These are phyloP conservation scores for Colletotrichum sp. DNA, from an alignment of 2,329 filamentous ascomycete species.

Conservation along the genomic window DNA sequence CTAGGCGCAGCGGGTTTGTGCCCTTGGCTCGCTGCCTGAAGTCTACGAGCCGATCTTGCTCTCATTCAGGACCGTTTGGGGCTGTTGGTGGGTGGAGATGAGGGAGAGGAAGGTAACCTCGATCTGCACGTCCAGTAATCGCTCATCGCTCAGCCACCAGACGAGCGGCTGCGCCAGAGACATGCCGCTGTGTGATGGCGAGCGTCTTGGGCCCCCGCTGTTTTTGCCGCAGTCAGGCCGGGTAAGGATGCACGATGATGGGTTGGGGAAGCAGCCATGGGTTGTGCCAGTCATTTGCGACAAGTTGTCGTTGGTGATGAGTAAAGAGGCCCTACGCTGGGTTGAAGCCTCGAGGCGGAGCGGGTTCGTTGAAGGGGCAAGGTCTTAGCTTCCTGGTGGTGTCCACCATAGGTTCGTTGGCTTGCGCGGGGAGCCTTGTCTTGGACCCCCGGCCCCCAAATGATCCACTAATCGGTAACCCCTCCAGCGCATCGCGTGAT, in stretches of 20 bases:
- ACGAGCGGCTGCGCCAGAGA: not conserved
- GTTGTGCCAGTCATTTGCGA: not conserved
- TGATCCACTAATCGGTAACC: not conserved
- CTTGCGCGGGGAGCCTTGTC: not conserved
- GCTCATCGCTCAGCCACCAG: conserved; percentile 8
- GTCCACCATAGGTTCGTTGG: not conserved
- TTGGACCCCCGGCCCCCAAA: not conserved
- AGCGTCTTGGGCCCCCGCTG: not conserved
- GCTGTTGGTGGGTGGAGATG: not conserved
- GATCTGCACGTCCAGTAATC: not conserved
- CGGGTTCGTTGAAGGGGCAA: not conserved
- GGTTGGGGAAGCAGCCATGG: not conserved
- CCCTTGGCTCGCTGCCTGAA: not conserved
- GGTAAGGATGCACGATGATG: not conserved
- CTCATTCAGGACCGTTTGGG: not conserved
- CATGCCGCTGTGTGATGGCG: not conserved
- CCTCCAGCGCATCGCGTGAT: not conserved
- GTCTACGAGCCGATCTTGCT: not conserved
- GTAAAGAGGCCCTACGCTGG: not conserved
- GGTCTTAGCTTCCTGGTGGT: not conserved
- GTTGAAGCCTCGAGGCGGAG: not conserved
- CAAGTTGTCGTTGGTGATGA: not conserved
- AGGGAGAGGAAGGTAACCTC: not conserved
- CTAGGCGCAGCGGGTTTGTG: not conserved
- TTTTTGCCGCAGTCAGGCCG: conserved; percentile 3